phyloP scores from a whole-genome alignment of 176 grass and related monocot species.

The Coix lacrymajobi region DNA sequence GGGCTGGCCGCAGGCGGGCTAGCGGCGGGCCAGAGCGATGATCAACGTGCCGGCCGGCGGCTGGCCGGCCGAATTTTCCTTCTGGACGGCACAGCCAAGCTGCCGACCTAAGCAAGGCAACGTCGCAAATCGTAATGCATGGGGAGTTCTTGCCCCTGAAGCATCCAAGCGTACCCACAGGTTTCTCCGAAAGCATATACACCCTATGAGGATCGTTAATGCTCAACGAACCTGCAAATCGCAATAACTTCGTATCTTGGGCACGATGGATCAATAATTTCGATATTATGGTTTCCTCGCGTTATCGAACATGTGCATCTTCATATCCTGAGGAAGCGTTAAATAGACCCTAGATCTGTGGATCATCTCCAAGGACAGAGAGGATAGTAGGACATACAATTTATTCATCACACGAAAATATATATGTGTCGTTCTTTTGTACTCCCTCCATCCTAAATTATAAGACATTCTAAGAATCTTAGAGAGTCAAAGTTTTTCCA shows the following conservation, averaged over 20 bases:
- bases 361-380: background rate
- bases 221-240: constrained; percentile 23
- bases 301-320: constrained; percentile 5
- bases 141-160: background rate
- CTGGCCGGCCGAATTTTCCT: background rate
- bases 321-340: background rate
- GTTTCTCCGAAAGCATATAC: background rate
- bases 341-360: background rate
- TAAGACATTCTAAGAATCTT: too few species aligned
- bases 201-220: background rate
- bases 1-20: background rate
- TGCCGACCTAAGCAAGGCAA: constrained; percentile 8
- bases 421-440: background rate
- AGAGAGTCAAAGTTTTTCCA: too few species aligned
- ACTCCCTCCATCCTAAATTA: too few species aligned
- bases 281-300: background rate
- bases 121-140: background rate
- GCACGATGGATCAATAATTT: background rate
- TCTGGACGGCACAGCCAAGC: constrained; percentile 35
- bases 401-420: background rate
- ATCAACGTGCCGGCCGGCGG: background rate
- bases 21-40: too few species aligned
- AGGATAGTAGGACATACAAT: background rate
- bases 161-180: constrained; percentile 1
- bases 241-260: constrained; percentile 8